A percentile compares a stretch with the other conserved stretches of the same genome.
These are phyloP conservation scores for Eimeria necatrix DNA, from an alignment of 169 alveolate species.

Conservation along the genomic window DNA sequence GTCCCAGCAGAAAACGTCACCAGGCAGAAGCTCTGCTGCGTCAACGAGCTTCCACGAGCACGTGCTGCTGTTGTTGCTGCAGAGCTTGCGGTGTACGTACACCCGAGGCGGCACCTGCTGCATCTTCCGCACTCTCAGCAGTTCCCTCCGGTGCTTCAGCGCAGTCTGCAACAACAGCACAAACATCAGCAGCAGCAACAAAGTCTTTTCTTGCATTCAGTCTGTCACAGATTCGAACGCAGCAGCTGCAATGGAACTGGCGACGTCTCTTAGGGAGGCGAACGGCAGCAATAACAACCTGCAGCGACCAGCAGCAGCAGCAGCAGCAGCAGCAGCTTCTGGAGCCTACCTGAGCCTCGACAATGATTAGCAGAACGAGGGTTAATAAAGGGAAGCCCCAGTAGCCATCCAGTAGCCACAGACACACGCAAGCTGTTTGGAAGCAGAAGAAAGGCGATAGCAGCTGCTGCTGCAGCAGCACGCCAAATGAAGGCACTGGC, in stretches of 20 bases:
- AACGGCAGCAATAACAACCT: background rate
- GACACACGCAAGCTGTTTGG: constrained; percentile 95
- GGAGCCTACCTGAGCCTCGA: constrained; percentile 89
- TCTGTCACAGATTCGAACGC: background rate
- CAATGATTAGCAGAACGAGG: constrained; percentile 90
- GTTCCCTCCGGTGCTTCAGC: constrained; percentile 11
- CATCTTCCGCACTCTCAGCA: constrained; percentile 19
- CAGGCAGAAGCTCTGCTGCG: constrained; percentile 95
- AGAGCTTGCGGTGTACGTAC: constrained; percentile 55
- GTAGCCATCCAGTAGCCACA: constrained; percentile 98
- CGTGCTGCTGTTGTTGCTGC: constrained; percentile 75
- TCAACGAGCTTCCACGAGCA: constrained; percentile 92
- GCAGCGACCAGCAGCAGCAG: background rate
- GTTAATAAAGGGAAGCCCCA: constrained; percentile 96
- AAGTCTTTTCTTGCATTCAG: too few species aligned
- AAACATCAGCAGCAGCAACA: constrained; percentile 35
- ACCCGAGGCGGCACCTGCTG: constrained; percentile 55
- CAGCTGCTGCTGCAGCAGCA: constrained; percentile 95
- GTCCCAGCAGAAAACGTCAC: constrained; percentile 90
- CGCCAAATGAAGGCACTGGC: constrained; percentile 95
- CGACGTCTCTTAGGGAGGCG: background rate
- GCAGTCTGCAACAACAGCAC: constrained; percentile 22
- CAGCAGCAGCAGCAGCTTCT: constrained; percentile 69
- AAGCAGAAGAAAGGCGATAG: constrained; percentile 98
- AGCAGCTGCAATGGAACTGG: constrained; percentile 30